phyloP scores from a whole-genome alignment of 192 early-diverging fungal species.

The Coemansia asiatica region DNA sequence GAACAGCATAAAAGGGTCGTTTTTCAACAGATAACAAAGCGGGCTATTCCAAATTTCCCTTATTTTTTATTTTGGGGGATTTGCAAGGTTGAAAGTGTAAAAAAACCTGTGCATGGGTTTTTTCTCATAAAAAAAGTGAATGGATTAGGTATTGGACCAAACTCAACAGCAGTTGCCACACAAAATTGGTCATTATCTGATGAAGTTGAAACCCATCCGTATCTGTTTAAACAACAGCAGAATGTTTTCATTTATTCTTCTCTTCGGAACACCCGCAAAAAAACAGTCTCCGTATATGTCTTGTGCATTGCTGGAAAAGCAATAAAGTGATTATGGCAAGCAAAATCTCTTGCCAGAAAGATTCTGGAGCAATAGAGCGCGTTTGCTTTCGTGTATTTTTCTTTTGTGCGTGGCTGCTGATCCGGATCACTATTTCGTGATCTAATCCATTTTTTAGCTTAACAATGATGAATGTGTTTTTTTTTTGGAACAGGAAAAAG shows the following conservation, averaged over 20 bases:
- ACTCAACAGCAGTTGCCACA: too few relatives aligned
- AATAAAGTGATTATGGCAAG: too few relatives aligned
- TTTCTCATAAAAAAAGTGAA: too few relatives aligned
- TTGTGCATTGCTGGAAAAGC: too few relatives aligned
- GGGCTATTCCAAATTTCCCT: not conserved
- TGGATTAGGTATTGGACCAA: too few relatives aligned
- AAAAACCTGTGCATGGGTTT: not conserved
- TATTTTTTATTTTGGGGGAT: not conserved
- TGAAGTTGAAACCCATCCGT: not conserved
- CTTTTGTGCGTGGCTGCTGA: too few relatives aligned
- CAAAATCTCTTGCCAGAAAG: too few relatives aligned
- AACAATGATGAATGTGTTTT: not conserved
- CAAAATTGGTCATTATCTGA: slow-evolving; percentile 2
- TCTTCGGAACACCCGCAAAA: not conserved
- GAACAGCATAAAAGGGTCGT: not conserved
- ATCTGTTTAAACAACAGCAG: not conserved
- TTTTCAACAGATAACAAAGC: not conserved
- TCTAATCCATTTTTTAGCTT: not conserved
- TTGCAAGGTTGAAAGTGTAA: not conserved
- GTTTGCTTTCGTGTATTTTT: too few relatives aligned
- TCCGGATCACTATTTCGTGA: too few relatives aligned
- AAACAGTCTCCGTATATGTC: too few relatives aligned
- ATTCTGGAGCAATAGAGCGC: too few relatives aligned
- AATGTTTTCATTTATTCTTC: not conserved
- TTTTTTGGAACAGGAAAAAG: not conserved